Conservation (phyloP, 1,139 yeast species). For the Saccharomyces pastorianus region DNA sequence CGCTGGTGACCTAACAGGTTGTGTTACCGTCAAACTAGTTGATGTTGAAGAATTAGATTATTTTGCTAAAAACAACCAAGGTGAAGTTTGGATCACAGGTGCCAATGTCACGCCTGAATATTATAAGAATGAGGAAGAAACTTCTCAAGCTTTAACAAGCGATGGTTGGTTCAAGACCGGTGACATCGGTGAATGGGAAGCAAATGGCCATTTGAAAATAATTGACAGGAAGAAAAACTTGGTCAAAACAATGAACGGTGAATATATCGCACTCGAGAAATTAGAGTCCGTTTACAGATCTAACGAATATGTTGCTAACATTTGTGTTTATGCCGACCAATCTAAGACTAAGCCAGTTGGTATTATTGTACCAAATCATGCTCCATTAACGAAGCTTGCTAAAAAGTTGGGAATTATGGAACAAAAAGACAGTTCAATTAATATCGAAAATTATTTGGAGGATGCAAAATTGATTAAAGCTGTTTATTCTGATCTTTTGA, state of each 20-base stretch:
- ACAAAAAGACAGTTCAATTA: conserved; percentile 34
- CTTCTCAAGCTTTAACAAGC: conserved; percentile 60
- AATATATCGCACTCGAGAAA: conserved; percentile 93
- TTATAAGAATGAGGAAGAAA: conserved; percentile 77
- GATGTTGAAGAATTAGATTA: conserved; percentile 93
- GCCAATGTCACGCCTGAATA: conserved; percentile 65
- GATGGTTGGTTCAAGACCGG: conserved; percentile 93
- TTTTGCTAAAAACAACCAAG: conserved; percentile 83
- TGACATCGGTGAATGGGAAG: conserved; percentile 92
- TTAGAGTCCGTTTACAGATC: conserved; percentile 81
- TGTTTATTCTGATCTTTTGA: conserved; percentile 52
- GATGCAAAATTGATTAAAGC: conserved; percentile 50
- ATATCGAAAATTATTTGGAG: conserved; percentile 44
- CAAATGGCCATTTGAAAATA: conserved; percentile 67
- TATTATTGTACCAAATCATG: conserved; percentile 74
- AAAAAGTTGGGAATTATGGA: conserved; percentile 45
- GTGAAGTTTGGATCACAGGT: conserved; percentile 82
- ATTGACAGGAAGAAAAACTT: conserved; percentile 94
- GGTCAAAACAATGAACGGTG: conserved; percentile 94
- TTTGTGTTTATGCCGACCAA: conserved; percentile 90
- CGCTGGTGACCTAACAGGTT: conserved; percentile 76
- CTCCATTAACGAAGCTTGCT: conserved; percentile 52
- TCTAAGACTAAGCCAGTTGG: conserved; percentile 84
- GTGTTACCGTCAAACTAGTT: conserved; percentile 81
- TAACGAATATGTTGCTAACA: conserved; percentile 62